Evolutionary conservation across 306 rosid species (phyloP), one percentile per base, ranked within the genome.

Genomic region (Malus sieversii): DNA sequence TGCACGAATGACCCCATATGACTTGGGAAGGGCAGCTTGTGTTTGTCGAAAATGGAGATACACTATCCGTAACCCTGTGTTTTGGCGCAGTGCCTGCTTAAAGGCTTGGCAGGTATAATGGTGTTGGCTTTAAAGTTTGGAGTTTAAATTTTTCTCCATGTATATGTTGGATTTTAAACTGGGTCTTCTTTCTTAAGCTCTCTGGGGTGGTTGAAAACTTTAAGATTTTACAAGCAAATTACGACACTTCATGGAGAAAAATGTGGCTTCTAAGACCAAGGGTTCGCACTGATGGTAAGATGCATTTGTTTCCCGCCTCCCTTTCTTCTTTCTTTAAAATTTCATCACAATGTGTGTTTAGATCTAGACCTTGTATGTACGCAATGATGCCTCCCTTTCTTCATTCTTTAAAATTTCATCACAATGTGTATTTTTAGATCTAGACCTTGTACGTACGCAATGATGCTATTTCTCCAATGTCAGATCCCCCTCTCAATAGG

Each of bases 41-140:
- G 97, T 95, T 15, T 95, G 98, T 82, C 92, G 97, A 64, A 95
- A 95, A 81, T 95, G 98, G 98, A 84, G 88, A 85, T 90, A 92
- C 70, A 95, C 96, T 27, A 83, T 95, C 62, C 97, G 96, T 48
- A 95, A 92, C 75, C 97, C 98, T 86, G 90, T 84, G 53, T 90
- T 90, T 82, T 95, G 97, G 98, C 96, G 97, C 82, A 84, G 62
- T 78, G 93, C 97, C 45, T 95, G 97, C 87, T 84, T 95, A 76
- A 95, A 92, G 91, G 98, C 92, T 80, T 95, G 98, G 98, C 98
- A 92, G 98, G 98, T 95, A 90, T 80, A 72, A 61, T 79, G 53
- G 61, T 75, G 22, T 74, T 62, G 62, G 78, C 60, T 74, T 79
- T 32, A 66, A 35, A 29, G 12, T 38, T 46, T 66, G 71, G 63